Evolutionary conservation across 768 basidiomycete genomes (phyloP).

Genomic region (Daedalea quercina): DNA sequence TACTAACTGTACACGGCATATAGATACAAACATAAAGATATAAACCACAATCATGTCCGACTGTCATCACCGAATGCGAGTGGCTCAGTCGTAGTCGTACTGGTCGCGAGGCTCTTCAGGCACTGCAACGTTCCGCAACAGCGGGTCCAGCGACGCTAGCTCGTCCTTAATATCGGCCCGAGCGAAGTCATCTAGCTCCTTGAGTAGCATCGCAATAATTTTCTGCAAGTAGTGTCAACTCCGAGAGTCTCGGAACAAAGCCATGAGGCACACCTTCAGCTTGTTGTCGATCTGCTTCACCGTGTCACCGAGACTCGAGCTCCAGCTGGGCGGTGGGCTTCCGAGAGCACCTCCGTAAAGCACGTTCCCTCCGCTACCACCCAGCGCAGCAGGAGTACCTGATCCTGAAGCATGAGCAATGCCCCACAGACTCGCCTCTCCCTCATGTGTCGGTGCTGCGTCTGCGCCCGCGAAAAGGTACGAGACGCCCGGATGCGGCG

Average conservation of each 20-base stretch:
- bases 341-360: slow-evolving; percentile 28
- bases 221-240: slow-evolving; percentile 44
- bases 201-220: slow-evolving; percentile 71
- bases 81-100: slow-evolving; percentile 26
- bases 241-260: slow-evolving; percentile 1
- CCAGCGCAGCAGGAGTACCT: slow-evolving; percentile 6
- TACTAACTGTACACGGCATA: slow-evolving; percentile 4
- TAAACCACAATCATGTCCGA: not conserved
- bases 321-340: slow-evolving; percentile 58
- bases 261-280: slow-evolving; percentile 58
- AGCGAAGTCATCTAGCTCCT: slow-evolving; percentile 81
- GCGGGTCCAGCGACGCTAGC: slow-evolving; percentile 72
- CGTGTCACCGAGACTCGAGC: slow-evolving; percentile 57
- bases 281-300: slow-evolving; percentile 77
- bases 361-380: slow-evolving; percentile 23
- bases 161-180: slow-evolving; percentile 79
- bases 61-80: not conserved
- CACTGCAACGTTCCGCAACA: slow-evolving; percentile 52
- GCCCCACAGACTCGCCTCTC: slow-evolving; percentile 61
- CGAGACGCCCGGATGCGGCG: slow-evolving; percentile 78
- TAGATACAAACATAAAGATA: slow-evolving; percentile 20
- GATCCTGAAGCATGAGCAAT: slow-evolving; percentile 38
- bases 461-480: slow-evolving; percentile 59
- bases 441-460: slow-evolving; percentile 28
- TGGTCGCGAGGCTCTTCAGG: slow-evolving; percentile 32